A percentile compares a stretch with the other conserved stretches of the same genome.
Conservation (phyloP, 2,329 filamentous ascomycete genomes). For the Aspergillus terreus region DNA sequence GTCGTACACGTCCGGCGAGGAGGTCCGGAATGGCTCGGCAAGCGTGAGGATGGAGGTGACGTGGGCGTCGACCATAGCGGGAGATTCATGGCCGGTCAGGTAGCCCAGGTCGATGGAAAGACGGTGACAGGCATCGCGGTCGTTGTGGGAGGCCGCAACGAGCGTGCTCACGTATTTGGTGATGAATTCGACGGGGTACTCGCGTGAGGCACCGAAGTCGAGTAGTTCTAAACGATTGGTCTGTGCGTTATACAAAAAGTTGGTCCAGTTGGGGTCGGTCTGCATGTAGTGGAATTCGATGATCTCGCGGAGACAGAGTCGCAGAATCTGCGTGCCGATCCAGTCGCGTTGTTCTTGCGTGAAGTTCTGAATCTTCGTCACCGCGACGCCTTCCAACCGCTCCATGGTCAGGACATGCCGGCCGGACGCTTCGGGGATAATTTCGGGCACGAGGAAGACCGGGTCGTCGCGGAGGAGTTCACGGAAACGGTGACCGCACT, state of each 20-base stretch:
- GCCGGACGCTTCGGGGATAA: conserved; percentile 75
- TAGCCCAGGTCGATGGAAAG: conserved; percentile 80
- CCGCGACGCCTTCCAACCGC: conserved; percentile 78
- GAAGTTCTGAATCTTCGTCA: conserved; percentile 74
- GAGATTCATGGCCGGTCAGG: conserved; percentile 83
- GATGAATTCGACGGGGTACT: conserved; percentile 78
- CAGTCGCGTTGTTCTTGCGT: conserved; percentile 84
- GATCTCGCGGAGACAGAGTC: conserved; percentile 88
- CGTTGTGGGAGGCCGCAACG: conserved; percentile 69
- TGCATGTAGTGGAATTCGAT: conserved; percentile 97
- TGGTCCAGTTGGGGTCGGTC: conserved; percentile 99
- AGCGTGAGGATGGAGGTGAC: conserved; percentile 83
- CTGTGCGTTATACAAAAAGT: conserved; percentile 82
- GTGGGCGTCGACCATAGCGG: conserved; percentile 84
- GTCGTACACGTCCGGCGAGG: conserved; percentile 80
- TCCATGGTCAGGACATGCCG: conserved; percentile 90
- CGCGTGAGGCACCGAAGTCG: conserved; percentile 90
- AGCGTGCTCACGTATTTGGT: conserved; percentile 75
- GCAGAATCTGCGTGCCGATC: conserved; percentile 91
- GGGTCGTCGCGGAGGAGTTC: conserved; percentile 72
- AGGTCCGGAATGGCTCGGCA: conserved; percentile 79
- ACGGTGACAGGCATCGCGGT: conserved; percentile 60
- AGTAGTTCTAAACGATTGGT: conserved; percentile 78
- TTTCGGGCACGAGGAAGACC: conserved; percentile 74
- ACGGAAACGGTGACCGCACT: conserved; percentile 72